Evolutionary conservation across 2,329 filamentous ascomycete genomes (phyloP).

Genomic region (Fusarium oligoseptatum): DNA sequence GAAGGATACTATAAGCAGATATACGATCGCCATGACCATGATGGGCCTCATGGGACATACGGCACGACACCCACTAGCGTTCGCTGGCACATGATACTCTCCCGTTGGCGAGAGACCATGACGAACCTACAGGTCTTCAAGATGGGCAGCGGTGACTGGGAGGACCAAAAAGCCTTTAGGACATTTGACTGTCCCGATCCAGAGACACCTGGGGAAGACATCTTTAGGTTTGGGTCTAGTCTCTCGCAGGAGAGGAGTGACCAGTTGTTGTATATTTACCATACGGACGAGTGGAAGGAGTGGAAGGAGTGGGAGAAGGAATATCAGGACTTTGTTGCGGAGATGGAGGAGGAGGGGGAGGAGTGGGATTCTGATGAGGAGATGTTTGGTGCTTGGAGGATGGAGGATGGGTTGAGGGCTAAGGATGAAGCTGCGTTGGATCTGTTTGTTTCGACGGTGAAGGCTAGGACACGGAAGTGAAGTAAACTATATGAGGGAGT

Average conservation of each 20-base stretch:
- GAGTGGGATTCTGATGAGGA: background rate
- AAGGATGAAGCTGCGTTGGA: background rate
- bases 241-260: background rate
- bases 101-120: background rate
- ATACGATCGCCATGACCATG: background rate
- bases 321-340: no score
- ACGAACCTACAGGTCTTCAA: background rate
- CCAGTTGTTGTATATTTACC: background rate
- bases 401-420: background rate
- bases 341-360: background rate
- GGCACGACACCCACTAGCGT: background rate
- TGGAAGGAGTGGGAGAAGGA: background rate
- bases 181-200: background rate
- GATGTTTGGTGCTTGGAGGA: background rate
- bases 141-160: conserved; percentile 4
- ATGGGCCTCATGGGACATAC: background rate
- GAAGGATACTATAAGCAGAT: background rate
- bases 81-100: background rate
- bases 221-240: background rate
- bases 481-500: no score
- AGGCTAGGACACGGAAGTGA: background rate
- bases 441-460: background rate
- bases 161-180: background rate
- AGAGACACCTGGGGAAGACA: background rate
- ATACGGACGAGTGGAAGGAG: background rate